These are phyloP conservation scores for Inonotus obliquus DNA, from an alignment of 1,284 basidiomycete species.

Conservation along the genomic window DNA sequence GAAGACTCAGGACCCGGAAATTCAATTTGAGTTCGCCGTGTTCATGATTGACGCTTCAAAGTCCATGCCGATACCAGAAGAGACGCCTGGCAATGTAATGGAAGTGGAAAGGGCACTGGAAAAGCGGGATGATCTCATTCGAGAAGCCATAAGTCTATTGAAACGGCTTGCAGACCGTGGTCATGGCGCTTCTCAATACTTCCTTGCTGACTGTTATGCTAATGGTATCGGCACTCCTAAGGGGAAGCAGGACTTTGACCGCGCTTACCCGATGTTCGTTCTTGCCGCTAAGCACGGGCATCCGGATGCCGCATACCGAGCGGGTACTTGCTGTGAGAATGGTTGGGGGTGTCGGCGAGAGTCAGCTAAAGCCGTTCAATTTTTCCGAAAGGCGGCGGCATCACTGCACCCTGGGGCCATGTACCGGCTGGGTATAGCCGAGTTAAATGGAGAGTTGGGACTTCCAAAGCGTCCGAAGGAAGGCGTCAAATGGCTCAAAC, in stretches of 20 bases:
- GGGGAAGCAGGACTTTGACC: slow-evolving; percentile 92
- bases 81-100: slow-evolving; percentile 64
- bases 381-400: slow-evolving; percentile 91
- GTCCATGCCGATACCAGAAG: slow-evolving; percentile 70
- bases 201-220: slow-evolving; percentile 95
- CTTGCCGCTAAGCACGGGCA: slow-evolving; percentile 98
- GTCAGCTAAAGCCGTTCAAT: slow-evolving; percentile 86
- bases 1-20: slow-evolving; percentile 96
- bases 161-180: slow-evolving; percentile 92
- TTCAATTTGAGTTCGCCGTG: slow-evolving; percentile 97
- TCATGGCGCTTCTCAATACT: slow-evolving; percentile 93
- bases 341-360: slow-evolving; percentile 97
- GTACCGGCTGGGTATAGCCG: slow-evolving; percentile 94
- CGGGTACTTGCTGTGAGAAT: slow-evolving; percentile 97
- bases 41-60: slow-evolving; percentile 98
- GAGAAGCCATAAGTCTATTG: slow-evolving; percentile 82
- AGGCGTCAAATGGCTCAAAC: slow-evolving; percentile 97
- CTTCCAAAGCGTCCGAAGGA: slow-evolving; percentile 87
- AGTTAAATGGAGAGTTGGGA: slow-evolving; percentile 93
- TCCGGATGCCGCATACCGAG: slow-evolving; percentile 92
- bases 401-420: slow-evolving; percentile 92
- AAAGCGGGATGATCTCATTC: slow-evolving; percentile 83
- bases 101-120: slow-evolving; percentile 75
- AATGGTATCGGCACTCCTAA: slow-evolving; percentile 92
- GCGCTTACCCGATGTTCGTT: slow-evolving; percentile 93